Evolutionary conservation across 305 asterid genomes (phyloP).

Genomic region (Withania somnifera): DNA sequence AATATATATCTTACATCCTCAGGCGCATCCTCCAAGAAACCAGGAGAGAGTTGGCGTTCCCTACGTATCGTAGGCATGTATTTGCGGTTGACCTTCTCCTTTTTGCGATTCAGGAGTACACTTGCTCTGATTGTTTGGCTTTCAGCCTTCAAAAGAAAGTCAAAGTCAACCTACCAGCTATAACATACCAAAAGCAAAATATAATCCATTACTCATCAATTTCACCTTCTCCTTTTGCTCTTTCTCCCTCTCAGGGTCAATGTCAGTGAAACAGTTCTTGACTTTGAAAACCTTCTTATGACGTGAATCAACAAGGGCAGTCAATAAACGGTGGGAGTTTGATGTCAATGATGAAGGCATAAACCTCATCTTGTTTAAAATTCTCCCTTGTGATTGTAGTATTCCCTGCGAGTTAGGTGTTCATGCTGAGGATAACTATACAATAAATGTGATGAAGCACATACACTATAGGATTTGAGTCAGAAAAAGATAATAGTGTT

Average conservation of each 20-base stretch:
- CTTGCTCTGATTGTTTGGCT: conserved; percentile 83
- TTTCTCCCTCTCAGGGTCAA: conserved; percentile 98
- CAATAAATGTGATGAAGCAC: neutral
- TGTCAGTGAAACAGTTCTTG: conserved; percentile 93
- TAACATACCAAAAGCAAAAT: neutral
- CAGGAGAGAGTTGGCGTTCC: conserved; percentile 88
- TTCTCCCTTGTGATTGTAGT: conserved; percentile 95
- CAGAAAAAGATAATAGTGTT: neutral
- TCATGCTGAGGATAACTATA: neutral
- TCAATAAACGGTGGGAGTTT: conserved; percentile 83
- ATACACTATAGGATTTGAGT: neutral
- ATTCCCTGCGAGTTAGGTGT: conserved; percentile 47
- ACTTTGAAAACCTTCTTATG: conserved; percentile 91
- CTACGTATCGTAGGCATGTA: conserved; percentile 36
- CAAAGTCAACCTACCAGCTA: conserved; percentile 11
- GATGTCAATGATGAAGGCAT: conserved; percentile 97
- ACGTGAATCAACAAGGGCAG: conserved; percentile 97
- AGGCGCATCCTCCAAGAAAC: conserved; percentile 92
- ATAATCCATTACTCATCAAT: neutral
- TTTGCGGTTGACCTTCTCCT: conserved; percentile 46
- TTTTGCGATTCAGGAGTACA: conserved; percentile 48
- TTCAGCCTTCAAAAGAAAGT: conserved; percentile 46
- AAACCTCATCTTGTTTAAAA: conserved; percentile 80
- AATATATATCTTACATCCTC: conserved; percentile 51
- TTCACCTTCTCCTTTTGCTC: conserved; percentile 89